Base-by-base conservation (phyloP, 441 rosid species). In the Populus hybrid region DNA sequence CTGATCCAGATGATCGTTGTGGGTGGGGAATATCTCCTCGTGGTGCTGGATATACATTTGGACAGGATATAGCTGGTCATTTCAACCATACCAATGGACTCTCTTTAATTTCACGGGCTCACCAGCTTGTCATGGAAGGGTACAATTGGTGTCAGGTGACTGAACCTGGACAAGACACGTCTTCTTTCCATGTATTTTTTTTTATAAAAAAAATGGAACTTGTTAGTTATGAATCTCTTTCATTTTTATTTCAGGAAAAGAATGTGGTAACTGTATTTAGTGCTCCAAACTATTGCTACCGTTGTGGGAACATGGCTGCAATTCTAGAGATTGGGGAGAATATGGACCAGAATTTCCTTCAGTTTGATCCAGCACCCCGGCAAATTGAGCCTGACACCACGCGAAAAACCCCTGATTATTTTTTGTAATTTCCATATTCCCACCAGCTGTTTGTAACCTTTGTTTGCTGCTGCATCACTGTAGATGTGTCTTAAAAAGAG, bases 61-160 rank as follows among this genome's bases (percentile, higher is more conserved):
- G 32, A 30, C 32, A 30, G 32, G 32, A 30, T 30, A 92, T 95
- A 75, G 97, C 99, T 14, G 26, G 80, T 61, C 91, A 91, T 19
- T 95, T 94, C 84, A 94, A 95, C 81, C 95, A 91, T 79, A 91
- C 93, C n/a, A 95, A 94, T 75, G 99, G 99, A 46, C 98, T 95
- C 73, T 79, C 86, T 78, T 85, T 95, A 82, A 95, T 95, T 79
- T 95, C 99, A 61, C 89, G 99, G 82, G 99, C 99, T 71, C 98
- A 95, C 83, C 99, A 95, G 79, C 98, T 95, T 81, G 99, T 95
- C 77, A 95, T 95, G 99, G 99, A 94, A 84, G 99, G 99, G 73
- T 95, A 82, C 84, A 95, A 94, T 81, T 95, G 99, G 99, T 91
- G 97, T 82, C 98, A 95, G 97, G 99, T 92, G 28, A 80, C 76